Conservation (phyloP, 148 eudicot species). For the Polygonum aviculare region DNA sequence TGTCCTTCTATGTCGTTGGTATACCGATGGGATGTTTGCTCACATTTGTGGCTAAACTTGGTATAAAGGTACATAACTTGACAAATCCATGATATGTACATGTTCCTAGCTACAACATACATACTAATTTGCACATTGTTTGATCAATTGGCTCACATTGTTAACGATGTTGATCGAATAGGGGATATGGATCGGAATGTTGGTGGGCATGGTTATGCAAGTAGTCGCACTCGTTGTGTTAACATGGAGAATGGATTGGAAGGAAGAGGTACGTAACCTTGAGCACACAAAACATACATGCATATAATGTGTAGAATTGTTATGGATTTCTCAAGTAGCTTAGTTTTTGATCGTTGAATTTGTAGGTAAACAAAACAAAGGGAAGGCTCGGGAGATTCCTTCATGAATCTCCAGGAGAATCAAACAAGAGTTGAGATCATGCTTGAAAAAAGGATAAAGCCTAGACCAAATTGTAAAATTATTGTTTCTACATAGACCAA, state of each 20-base stretch:
- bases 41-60: conserved; percentile 20
- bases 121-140: not conserved
- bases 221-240: not conserved
- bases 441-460: not conserved
- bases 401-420: not conserved
- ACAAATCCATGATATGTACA: no score
- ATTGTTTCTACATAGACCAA: not conserved
- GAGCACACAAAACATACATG: not conserved
- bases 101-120: not conserved
- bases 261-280: not conserved
- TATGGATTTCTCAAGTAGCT: not conserved
- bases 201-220: not conserved
- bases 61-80: conserved; percentile 18
- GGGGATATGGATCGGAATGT: conserved; percentile 6
- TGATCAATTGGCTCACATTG: not conserved
- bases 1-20: conserved; percentile 30
- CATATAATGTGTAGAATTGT: not conserved
- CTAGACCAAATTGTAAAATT: no score
- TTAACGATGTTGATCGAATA: not conserved
- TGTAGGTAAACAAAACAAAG: not conserved
- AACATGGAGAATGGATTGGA: conserved; percentile 2
- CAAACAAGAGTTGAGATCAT: not conserved
- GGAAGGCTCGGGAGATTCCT: not conserved
- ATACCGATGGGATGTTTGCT: conserved; percentile 26
- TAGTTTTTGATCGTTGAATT: not conserved